Conservation (phyloP, 1,284 basidiomycete genomes). For the Boletus calvinii region DNA sequence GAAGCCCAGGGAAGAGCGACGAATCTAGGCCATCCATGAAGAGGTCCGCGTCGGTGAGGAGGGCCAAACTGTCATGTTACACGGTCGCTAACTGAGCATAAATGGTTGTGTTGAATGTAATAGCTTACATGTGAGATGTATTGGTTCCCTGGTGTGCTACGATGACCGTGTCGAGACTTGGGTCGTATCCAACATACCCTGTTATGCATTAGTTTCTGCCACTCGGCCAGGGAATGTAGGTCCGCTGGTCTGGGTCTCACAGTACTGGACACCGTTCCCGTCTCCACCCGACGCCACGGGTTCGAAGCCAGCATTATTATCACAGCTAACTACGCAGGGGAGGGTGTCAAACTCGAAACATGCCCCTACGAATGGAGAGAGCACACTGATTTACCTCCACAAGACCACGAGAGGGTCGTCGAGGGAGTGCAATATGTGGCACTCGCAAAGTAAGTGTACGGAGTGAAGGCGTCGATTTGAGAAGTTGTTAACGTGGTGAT, state of each 20-base stretch:
- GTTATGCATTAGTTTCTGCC: neutral
- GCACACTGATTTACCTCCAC: constrained; percentile 45
- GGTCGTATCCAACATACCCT: constrained; percentile 41
- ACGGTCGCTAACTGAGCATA: neutral
- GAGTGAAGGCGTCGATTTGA: constrained; percentile 48
- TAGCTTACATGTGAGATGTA: constrained; percentile 23
- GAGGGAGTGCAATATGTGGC: constrained; percentile 53
- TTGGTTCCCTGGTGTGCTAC: constrained; percentile 38
- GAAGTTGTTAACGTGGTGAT: constrained; percentile 42
- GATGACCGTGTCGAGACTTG: constrained; percentile 29
- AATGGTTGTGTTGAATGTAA: neutral
- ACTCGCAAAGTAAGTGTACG: constrained; percentile 56
- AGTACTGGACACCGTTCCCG: constrained; percentile 49
- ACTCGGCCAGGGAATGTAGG: neutral
- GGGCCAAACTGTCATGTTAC: constrained; percentile 38
- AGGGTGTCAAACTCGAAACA: neutral
- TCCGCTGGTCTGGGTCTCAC: constrained; percentile 29
- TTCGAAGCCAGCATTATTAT: constrained; percentile 51
- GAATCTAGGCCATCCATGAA: constrained; percentile 38
- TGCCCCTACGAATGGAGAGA: neutral
- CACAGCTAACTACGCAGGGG: constrained; percentile 44
- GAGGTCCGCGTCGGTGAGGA: constrained; percentile 53
- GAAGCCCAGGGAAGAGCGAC: constrained; percentile 57
- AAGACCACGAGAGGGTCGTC: constrained; percentile 50
- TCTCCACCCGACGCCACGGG: constrained; percentile 63